Percentiles rank a stretch among this genome's conserved stretches.
These are phyloP conservation scores for Coemansia sp. DNA, from an alignment of 192 early-diverging fungal genomes.

Conservation along the genomic window DNA sequence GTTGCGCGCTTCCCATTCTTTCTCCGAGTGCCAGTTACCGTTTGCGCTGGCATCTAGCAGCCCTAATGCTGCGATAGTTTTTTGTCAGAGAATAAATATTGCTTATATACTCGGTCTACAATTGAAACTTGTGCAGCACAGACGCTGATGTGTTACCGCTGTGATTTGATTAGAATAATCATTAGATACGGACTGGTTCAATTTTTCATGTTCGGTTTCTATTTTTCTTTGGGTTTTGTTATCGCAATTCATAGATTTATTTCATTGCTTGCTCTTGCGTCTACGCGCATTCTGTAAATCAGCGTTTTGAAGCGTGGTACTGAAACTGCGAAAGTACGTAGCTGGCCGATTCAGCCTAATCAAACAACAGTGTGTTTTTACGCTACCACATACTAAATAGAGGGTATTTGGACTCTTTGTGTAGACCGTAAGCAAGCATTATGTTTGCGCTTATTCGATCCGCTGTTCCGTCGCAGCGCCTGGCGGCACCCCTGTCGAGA, in stretches of 20 bases:
- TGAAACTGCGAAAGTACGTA: not conserved
- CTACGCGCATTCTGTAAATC: not conserved
- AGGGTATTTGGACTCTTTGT: too few relatives aligned
- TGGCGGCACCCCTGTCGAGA: conserved; percentile 12
- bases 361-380: not conserved
- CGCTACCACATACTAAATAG: too few relatives aligned
- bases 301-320: not conserved
- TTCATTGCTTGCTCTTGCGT: not conserved
- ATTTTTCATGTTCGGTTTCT: not conserved
- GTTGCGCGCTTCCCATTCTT: not conserved
- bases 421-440: not conserved
- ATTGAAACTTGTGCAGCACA: too few relatives aligned
- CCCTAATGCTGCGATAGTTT: not conserved
- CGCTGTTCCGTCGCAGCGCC: not conserved
- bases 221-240: not conserved
- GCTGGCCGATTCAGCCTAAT: not conserved
- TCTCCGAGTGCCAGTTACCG: not conserved
- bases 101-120: too few relatives aligned
- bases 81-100: not conserved
- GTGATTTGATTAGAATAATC: not conserved
- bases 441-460: not conserved
- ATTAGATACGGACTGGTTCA: not conserved
- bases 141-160: not conserved
- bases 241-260: conserved; percentile 1
- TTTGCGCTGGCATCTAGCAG: not conserved